Evolutionary conservation across 2,329 filamentous ascomycete species (phyloP).

Genomic region (Leptographium radiaticola): DNA sequence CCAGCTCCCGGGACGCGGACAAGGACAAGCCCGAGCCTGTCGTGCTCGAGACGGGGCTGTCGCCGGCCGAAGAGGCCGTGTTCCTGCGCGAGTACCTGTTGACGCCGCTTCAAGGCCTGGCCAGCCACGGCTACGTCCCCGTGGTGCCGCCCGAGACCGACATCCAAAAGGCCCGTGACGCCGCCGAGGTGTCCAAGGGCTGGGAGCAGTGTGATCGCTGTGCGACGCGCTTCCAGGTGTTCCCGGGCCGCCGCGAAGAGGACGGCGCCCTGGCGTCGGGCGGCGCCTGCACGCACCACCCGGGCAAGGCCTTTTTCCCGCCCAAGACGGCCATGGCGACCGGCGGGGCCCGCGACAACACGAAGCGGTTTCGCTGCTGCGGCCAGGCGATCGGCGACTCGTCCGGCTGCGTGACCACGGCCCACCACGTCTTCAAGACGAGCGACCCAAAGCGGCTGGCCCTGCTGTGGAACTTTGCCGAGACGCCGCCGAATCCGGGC

Average conservation of each 20-base stretch:
- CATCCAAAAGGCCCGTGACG: slow-evolving; percentile 51
- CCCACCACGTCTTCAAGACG: slow-evolving; percentile 80
- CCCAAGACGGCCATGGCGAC: slow-evolving; percentile 28
- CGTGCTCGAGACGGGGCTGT: slow-evolving; percentile 56
- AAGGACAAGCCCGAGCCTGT: not conserved
- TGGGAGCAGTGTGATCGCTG: slow-evolving; percentile 90
- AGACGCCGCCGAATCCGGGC: slow-evolving; percentile 55
- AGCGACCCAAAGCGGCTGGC: slow-evolving; percentile 65
- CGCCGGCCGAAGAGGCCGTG: slow-evolving; percentile 50
- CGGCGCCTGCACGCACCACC: slow-evolving; percentile 71
- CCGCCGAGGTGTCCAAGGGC: slow-evolving; percentile 52
- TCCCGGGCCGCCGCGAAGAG: slow-evolving; percentile 65
- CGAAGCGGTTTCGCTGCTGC: slow-evolving; percentile 67
- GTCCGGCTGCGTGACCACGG: slow-evolving; percentile 56
- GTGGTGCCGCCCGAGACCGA: slow-evolving; percentile 51
- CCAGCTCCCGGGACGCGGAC: not conserved
- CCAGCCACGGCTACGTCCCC: slow-evolving; percentile 62
- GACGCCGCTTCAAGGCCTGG: slow-evolving; percentile 51
- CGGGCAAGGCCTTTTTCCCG: slow-evolving; percentile 54
- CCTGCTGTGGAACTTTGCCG: slow-evolving; percentile 62
- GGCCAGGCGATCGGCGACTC: slow-evolving; percentile 59
- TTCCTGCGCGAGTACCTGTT: slow-evolving; percentile 45
- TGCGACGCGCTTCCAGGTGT: slow-evolving; percentile 75
- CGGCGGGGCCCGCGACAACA: slow-evolving; percentile 41
- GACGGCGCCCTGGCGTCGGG: slow-evolving; percentile 66